Conservation (phyloP, 2,329 filamentous ascomycete genomes). For the Xylariaceae sp. region DNA sequence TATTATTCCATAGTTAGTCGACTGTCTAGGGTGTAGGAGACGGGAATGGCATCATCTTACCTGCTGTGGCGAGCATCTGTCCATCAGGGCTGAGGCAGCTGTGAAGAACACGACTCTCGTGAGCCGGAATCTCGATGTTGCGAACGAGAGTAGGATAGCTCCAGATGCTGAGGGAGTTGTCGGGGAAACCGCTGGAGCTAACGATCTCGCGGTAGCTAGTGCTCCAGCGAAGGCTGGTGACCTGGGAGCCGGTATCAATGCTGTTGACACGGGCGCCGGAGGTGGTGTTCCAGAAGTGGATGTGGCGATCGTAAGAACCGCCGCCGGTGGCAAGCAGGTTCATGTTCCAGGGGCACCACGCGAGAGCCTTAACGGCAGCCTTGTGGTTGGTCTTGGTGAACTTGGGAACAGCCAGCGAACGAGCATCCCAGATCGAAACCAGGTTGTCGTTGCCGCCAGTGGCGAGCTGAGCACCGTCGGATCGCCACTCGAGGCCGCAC, state of each 20-base stretch:
- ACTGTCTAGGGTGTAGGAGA: neutral
- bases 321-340: conserved; percentile 95
- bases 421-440: conserved; percentile 97
- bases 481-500: conserved; percentile 95
- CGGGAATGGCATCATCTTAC: conserved; percentile 39
- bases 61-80: conserved; percentile 93
- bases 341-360: conserved; percentile 98
- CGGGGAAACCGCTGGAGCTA: conserved; percentile 95
- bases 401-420: conserved; percentile 86
- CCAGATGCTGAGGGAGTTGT: conserved; percentile 99
- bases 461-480: conserved; percentile 92
- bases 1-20: conserved; percentile 32
- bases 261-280: conserved; percentile 97
- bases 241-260: conserved; percentile 97
- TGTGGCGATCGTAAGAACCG: conserved; percentile 93
- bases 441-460: conserved; percentile 99
- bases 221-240: conserved; percentile 94
- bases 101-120: conserved; percentile 94
- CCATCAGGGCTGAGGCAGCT: conserved; percentile 95
- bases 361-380: conserved; percentile 94
- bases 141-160: conserved; percentile 95
- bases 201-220: conserved; percentile 97
- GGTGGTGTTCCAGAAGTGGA: conserved; percentile 99
- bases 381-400: conserved; percentile 99
- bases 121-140: conserved; percentile 95